Evolutionary conservation across 768 basidiomycete species (phyloP).

Genomic region (Trametes cinnabarina): DNA sequence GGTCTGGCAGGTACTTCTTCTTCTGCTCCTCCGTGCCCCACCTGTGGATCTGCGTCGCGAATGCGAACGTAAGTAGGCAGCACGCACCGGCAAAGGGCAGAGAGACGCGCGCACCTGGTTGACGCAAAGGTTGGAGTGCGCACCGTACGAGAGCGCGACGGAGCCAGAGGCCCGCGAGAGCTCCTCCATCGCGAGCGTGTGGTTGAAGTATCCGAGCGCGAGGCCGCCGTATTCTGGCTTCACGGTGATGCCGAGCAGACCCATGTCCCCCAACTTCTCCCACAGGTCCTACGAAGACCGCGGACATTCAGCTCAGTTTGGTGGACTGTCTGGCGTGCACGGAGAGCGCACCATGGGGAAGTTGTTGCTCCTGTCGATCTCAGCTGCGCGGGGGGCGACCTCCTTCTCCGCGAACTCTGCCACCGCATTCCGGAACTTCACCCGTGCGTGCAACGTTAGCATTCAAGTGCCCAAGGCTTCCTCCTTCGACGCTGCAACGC

Average conservation of each 20-base stretch:
- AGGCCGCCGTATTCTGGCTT: conserved; percentile 80
- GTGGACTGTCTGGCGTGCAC: not conserved
- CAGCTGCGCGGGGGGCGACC: conserved; percentile 79
- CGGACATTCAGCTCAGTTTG: not conserved
- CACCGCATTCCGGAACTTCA: conserved; percentile 81
- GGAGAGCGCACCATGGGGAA: conserved; percentile 61
- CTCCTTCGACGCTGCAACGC: conserved; percentile 19
- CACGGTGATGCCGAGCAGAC: conserved; percentile 85
- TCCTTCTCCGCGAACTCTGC: conserved; percentile 79
- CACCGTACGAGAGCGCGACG: conserved; percentile 88
- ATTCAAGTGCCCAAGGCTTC: too few relatives aligned
- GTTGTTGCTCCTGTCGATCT: conserved; percentile 82
- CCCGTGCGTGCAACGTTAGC: not conserved
- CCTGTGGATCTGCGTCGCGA: conserved; percentile 53
- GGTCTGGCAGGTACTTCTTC: conserved; percentile 75
- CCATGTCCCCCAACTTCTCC: conserved; percentile 90
- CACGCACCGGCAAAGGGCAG: not conserved
- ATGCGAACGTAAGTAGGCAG: not conserved
- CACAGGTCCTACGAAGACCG: conserved; percentile 64
- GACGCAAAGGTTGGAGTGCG: conserved; percentile 86
- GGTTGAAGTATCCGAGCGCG: conserved; percentile 79
- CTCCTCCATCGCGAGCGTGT: conserved; percentile 93
- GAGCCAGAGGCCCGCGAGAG: conserved; percentile 88
- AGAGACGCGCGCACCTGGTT: conserved; percentile 35
- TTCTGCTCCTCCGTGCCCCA: conserved; percentile 86